Evolutionary conservation across 2,329 filamentous ascomycete genomes (phyloP).

Genomic region (Aspergillus arachidicola): DNA sequence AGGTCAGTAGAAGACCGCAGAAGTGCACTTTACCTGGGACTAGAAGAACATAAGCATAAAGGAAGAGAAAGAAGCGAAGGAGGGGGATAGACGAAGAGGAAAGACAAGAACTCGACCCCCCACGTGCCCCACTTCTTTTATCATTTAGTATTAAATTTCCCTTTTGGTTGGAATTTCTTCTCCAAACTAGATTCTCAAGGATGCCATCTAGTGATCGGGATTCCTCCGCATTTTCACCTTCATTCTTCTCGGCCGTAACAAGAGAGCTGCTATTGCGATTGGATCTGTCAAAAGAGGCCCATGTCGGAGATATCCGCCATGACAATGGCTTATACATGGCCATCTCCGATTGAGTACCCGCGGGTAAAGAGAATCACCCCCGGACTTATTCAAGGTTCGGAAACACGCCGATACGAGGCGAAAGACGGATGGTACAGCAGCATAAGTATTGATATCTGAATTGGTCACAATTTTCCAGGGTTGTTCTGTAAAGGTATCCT

Average conservation of each 20-base stretch:
- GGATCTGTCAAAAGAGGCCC: not conserved
- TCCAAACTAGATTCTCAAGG: not conserved
- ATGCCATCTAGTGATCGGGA: not conserved
- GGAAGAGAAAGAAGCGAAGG: not conserved
- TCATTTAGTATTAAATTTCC: not conserved
- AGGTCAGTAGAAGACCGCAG: not conserved
- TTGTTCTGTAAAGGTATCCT: not conserved
- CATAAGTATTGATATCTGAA: not conserved
- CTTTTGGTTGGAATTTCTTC: not conserved
- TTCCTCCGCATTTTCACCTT: not conserved
- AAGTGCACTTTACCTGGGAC: not conserved
- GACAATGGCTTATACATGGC: not conserved
- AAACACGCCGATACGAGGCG: not conserved
- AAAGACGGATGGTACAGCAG: not conserved
- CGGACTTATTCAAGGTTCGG: not conserved
- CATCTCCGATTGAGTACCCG: not conserved
- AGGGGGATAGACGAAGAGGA: not conserved
- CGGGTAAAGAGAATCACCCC: not conserved
- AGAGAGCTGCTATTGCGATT: not conserved
- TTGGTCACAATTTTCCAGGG: not conserved
- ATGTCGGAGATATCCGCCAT: not conserved
- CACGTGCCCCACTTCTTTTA: constrained; percentile 9
- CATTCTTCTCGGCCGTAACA: not conserved
- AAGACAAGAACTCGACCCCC: not conserved
- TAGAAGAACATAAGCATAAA: not conserved